Percentiles rank a stretch among this genome's conserved stretches.
Evolutionary conservation across 441 rosid species (phyloP).

Genomic region (Pelargonium myrrhifolium): DNA sequence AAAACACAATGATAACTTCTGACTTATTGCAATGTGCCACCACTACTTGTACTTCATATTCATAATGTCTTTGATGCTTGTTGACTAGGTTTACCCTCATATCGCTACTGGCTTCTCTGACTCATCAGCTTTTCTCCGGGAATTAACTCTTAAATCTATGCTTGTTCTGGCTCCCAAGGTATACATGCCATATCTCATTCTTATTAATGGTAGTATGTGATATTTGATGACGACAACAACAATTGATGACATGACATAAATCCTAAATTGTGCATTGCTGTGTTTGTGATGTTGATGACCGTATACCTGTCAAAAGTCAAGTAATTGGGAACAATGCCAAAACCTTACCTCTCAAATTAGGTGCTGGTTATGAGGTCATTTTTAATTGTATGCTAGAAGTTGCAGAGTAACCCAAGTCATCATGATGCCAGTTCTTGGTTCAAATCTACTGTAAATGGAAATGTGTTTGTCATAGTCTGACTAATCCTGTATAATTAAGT

Average conservation of each 20-base stretch:
- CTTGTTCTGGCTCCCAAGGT: constrained; percentile 97
- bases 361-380: background rate
- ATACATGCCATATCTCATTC: constrained; percentile 16
- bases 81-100: constrained; percentile 78
- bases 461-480: background rate
- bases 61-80: background rate
- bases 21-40: constrained; percentile 8
- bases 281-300: constrained; percentile 1
- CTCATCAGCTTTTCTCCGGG: constrained; percentile 89
- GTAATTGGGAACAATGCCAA: background rate
- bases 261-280: constrained; percentile 5
- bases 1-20: constrained; percentile 7
- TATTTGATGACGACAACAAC: background rate
- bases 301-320: background rate
- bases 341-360: background rate
- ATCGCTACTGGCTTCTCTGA: constrained; percentile 93
- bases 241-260: constrained; percentile 1
- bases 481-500: too few relatives aligned
- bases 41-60: constrained; percentile 1
- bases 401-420: background rate
- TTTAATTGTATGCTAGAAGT: background rate
- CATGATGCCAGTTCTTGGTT: background rate
- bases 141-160: constrained; percentile 96
- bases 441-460: background rate
- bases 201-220: background rate